Conservation (phyloP, 768 basidiomycete genomes). For the Termitomyces sp. region DNA sequence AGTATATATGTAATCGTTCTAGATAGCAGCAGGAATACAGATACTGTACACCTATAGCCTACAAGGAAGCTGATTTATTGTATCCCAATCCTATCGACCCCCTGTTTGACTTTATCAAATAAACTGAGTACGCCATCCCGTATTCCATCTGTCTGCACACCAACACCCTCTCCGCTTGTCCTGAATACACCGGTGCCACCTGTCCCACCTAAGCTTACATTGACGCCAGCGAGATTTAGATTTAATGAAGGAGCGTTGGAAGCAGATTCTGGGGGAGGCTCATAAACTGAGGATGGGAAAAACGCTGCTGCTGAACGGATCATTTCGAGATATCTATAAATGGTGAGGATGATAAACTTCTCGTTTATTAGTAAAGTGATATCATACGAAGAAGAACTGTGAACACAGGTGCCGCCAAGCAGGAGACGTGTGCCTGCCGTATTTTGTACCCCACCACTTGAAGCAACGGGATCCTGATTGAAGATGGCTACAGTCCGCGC, state of each 20-base stretch:
- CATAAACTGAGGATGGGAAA: slow-evolving; percentile 63
- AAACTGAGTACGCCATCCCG: slow-evolving; percentile 85
- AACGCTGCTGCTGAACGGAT: slow-evolving; percentile 61
- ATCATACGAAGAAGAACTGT: slow-evolving; percentile 85
- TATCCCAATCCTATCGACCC: slow-evolving; percentile 60
- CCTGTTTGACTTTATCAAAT: slow-evolving; percentile 85
- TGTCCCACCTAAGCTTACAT: slow-evolving; percentile 88
- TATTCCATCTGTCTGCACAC: slow-evolving; percentile 82
- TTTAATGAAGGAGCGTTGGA: slow-evolving; percentile 77
- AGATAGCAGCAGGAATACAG: not conserved
- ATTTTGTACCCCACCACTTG: slow-evolving; percentile 40
- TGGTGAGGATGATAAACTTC: slow-evolving; percentile 3
- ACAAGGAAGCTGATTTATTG: slow-evolving; percentile 20
- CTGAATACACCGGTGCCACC: slow-evolving; percentile 82
- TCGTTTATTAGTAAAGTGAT: not conserved
- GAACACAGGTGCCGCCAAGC: slow-evolving; percentile 91
- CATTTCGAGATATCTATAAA: slow-evolving; percentile 81
- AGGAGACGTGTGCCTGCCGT: slow-evolving; percentile 70
- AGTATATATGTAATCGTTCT: not conserved
- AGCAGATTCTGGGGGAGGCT: slow-evolving; percentile 70
- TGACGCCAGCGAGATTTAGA: slow-evolving; percentile 87
- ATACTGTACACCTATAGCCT: not conserved
- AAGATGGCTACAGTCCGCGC: slow-evolving; percentile 78
- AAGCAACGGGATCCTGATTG: slow-evolving; percentile 69
- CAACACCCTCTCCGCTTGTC: slow-evolving; percentile 65